phyloP scores from a whole-genome alignment of 2,329 filamentous ascomycete species.

The Paracoccidioides lutzii region DNA sequence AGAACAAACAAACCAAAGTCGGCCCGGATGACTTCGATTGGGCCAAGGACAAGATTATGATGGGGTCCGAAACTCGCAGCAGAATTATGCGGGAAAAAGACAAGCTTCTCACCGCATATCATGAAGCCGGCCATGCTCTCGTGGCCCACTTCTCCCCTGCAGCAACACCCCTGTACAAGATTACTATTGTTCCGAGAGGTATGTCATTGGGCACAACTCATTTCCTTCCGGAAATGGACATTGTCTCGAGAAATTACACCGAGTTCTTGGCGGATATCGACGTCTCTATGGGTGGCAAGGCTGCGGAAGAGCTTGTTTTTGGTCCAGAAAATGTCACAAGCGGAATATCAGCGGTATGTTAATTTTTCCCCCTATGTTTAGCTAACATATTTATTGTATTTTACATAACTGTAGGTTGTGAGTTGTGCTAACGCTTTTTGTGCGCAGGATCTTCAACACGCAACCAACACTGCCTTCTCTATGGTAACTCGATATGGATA shows the following conservation, averaged over 20 bases:
- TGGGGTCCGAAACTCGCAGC: constrained; percentile 85
- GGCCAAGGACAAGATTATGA: constrained; percentile 96
- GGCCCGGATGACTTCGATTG: constrained; percentile 76
- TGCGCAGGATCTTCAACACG: constrained; percentile 62
- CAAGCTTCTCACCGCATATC: constrained; percentile 89
- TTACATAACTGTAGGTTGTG: not conserved
- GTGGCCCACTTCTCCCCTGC: constrained; percentile 72
- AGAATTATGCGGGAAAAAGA: constrained; percentile 87
- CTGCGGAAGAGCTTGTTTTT: constrained; percentile 80
- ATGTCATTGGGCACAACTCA: constrained; percentile 76
- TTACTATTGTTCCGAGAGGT: constrained; percentile 88
- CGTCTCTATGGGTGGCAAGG: constrained; percentile 71
- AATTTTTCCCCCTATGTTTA: not conserved
- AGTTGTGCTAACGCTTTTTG: not conserved
- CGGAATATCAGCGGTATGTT: constrained; percentile 63
- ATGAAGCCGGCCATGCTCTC: constrained; percentile 89
- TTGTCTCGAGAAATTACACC: constrained; percentile 73
- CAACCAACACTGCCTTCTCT: constrained; percentile 68
- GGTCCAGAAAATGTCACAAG: constrained; percentile 84
- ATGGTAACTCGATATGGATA: constrained; percentile 88
- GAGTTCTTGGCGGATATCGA: constrained; percentile 74
- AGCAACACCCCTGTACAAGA: constrained; percentile 78
- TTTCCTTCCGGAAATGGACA: constrained; percentile 80
- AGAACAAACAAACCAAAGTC: constrained; percentile 64
- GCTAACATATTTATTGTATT: not conserved